These are phyloP conservation scores for Isabelozyma pseudorhagii DNA, from an alignment of 805 yeast genomes.

Conservation along the genomic window DNA sequence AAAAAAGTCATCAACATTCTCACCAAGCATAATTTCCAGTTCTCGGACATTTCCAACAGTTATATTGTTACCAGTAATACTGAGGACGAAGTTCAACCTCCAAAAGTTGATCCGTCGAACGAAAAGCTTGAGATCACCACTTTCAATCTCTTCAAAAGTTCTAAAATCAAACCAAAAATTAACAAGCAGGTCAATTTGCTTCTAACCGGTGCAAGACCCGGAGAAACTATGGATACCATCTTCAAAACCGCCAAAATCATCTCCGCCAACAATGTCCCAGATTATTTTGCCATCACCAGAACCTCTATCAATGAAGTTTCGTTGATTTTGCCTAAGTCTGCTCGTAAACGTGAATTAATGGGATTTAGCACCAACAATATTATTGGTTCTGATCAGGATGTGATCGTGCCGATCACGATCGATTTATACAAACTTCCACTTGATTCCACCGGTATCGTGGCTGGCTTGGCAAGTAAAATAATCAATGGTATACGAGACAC, in stretches of 20 bases:
- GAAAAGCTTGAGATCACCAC: conserved; percentile 28
- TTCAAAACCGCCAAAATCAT: conserved; percentile 40
- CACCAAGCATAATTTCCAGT: conserved; percentile 39
- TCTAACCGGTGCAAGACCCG: conserved; percentile 58
- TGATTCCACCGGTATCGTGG: conserved; percentile 64
- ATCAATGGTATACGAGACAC: conserved; percentile 24
- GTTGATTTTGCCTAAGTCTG: conserved; percentile 43
- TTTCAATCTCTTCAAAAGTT: conserved; percentile 31
- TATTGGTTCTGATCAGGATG: conserved; percentile 57
- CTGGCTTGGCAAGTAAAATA: conserved; percentile 56
- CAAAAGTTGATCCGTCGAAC: background rate
- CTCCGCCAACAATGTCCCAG: conserved; percentile 28
- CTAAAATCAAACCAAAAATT: conserved; percentile 43
- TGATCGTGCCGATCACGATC: conserved; percentile 53
- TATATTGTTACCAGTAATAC: conserved; percentile 21
- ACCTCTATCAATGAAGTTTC: conserved; percentile 52
- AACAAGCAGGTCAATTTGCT: conserved; percentile 39
- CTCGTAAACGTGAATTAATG: conserved; percentile 28
- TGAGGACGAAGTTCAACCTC: background rate
- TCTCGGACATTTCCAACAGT: conserved; percentile 43
- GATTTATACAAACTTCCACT: conserved; percentile 53
- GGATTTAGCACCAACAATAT: conserved; percentile 41
- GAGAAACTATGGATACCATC: conserved; percentile 40
- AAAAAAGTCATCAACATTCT: conserved; percentile 45
- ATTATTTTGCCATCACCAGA: conserved; percentile 51